A percentile compares a stretch with the other conserved stretches of the same genome.
Conservation (phyloP, 768 basidiomycete genomes). For the Tulasnella sp. region DNA sequence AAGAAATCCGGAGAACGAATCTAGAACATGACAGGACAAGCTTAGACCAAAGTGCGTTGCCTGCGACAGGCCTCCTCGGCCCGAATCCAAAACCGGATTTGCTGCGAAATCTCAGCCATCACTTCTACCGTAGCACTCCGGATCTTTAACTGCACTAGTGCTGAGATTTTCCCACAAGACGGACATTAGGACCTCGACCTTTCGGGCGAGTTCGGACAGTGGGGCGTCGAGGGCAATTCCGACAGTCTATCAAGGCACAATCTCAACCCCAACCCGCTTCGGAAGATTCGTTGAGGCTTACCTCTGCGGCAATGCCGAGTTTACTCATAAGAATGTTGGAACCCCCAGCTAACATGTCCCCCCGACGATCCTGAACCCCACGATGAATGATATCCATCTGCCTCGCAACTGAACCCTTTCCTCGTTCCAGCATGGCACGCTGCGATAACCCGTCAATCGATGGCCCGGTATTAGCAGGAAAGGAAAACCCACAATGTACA, state of each 20-base stretch:
- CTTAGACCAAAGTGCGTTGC: conserved; percentile 1
- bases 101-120: conserved; percentile 35
- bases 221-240: conserved; percentile 48
- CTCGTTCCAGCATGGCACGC: conserved; percentile 51
- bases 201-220: conserved; percentile 51
- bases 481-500: conserved; percentile 38
- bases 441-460: conserved; percentile 29
- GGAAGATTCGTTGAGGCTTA: background rate
- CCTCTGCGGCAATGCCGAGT: conserved; percentile 46
- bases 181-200: conserved; percentile 55
- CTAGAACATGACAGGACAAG: background rate
- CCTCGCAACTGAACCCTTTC: conserved; percentile 54
- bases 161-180: conserved; percentile 53
- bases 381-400: conserved; percentile 54
- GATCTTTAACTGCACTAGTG: conserved; percentile 39
- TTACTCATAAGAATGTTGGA: conserved; percentile 50
- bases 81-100: conserved; percentile 45
- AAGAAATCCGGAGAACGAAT: background rate
- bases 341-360: conserved; percentile 51
- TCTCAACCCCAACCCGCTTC: background rate
- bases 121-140: conserved; percentile 44
- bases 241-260: conserved; percentile 34
- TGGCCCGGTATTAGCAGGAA: background rate
- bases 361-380: conserved; percentile 45
- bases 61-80: conserved; percentile 39